Conservation (phyloP, 768 basidiomycete genomes). For the Ephemerocybe angulata region DNA sequence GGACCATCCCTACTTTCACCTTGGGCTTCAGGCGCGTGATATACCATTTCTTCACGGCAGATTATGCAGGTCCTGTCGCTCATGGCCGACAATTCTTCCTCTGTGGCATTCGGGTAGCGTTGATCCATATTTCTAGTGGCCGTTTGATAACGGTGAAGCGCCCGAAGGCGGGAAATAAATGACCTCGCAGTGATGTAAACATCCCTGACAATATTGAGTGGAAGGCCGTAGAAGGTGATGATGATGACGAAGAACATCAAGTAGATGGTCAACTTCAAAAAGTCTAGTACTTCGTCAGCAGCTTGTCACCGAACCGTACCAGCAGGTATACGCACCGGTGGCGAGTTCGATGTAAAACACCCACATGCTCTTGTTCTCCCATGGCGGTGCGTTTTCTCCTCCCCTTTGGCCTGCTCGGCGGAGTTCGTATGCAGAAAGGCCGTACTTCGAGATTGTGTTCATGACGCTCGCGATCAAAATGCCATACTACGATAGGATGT, state of each 20-base stretch:
- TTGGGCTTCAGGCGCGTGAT: slow-evolving; percentile 30
- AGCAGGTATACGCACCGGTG: slow-evolving; percentile 58
- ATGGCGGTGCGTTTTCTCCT: slow-evolving; percentile 82
- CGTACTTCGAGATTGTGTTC: slow-evolving; percentile 79
- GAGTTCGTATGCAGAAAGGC: slow-evolving; percentile 77
- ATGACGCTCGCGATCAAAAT: slow-evolving; percentile 80
- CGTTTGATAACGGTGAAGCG: slow-evolving; percentile 86
- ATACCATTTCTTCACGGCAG: slow-evolving; percentile 91
- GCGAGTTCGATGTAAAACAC: slow-evolving; percentile 90
- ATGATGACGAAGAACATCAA: slow-evolving; percentile 92
- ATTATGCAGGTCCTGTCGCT: slow-evolving; percentile 95
- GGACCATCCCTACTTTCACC: slow-evolving; percentile 56
- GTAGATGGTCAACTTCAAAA: slow-evolving; percentile 89
- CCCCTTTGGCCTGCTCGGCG: slow-evolving; percentile 73
- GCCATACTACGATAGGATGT: slow-evolving; percentile 58
- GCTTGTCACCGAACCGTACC: slow-evolving; percentile 8
- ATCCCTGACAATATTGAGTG: slow-evolving; percentile 94
- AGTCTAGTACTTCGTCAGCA: slow-evolving; percentile 53
- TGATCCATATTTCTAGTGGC: slow-evolving; percentile 97
- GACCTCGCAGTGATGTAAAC: slow-evolving; percentile 94
- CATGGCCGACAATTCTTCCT: slow-evolving; percentile 76
- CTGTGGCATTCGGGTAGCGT: slow-evolving; percentile 88
- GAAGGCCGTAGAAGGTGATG: slow-evolving; percentile 90
- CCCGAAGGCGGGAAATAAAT: slow-evolving; percentile 82
- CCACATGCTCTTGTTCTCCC: slow-evolving; percentile 99